Evolutionary conservation across 2,329 filamentous ascomycete species (phyloP).

Genomic region (Sclerotinia trifoliorum): DNA sequence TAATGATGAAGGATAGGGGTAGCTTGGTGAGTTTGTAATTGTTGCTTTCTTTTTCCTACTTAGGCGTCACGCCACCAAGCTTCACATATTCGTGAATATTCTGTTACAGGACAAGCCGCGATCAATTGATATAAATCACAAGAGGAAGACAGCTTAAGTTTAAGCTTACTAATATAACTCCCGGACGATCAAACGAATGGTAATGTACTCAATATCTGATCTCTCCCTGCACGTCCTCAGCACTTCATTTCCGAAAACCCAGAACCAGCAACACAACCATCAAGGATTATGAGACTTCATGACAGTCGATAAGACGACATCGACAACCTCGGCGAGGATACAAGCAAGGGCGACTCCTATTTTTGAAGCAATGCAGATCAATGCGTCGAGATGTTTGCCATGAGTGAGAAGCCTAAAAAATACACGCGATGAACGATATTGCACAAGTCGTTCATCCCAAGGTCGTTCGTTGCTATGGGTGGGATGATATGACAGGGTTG

Average conservation of each 20-base stretch:
- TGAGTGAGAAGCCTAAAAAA: not conserved
- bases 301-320: not conserved
- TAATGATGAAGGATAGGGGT: constrained; percentile 6
- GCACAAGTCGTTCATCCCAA: not conserved
- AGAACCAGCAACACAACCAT: not conserved
- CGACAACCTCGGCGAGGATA: not conserved
- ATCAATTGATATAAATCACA: not conserved
- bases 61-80: not conserved
- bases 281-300: constrained; percentile 10
- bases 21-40: not conserved
- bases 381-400: not conserved
- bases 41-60: not conserved
- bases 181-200: constrained; percentile 14
- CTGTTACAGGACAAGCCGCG: too few relatives aligned
- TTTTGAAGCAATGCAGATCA: not conserved
- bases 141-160: not conserved
- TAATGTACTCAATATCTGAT: not conserved
- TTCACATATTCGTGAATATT: too few relatives aligned
- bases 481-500: not conserved
- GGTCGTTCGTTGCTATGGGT: not conserved
- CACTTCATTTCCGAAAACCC: constrained; percentile 14
- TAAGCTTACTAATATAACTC: constrained; percentile 11
- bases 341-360: constrained; percentile 12
- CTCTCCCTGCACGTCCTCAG: constrained; percentile 9
- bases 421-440: not conserved